Base-by-base conservation (phyloP, 345 rosid genomes). In the Eucalyptus pauciflora region DNA sequence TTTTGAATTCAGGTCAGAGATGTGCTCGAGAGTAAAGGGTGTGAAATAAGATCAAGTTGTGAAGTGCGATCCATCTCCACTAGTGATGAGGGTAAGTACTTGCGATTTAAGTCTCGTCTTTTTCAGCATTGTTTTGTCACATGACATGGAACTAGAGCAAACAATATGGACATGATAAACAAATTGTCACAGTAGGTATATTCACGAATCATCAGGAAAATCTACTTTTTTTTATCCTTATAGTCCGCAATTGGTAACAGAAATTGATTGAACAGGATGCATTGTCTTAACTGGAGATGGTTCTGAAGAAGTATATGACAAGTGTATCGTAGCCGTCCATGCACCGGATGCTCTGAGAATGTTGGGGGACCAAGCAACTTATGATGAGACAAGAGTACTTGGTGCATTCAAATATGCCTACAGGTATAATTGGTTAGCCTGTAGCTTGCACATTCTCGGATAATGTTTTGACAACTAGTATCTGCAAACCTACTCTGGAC, bases 381-480 rank as follows among this genome's bases (percentile, higher is more conserved):
- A 87, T 51, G 96, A 97, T 51, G 99, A 95, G 93, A 71, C 37
- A 43, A 94, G 97, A 90, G 87, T 97, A 48, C 96, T 97, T 86
- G 99, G 99, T 49, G 99, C 98, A 90, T 96, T 96, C 89, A 97
- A 92, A 89, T 97, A 97, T 45, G 95, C 94, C 69, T 93, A 95
- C 88, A 94, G 99, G 99, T 97, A 89, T 67, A 64, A 64, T 43
- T 13, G 13, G 86, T 85, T 89, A 56, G n/a, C 3, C 18, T 64
- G 37, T n/a, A 62, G 69, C 69, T 29, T 13, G 69, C 31, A 29
- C 69, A 7, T 29, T 64, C 31, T 64, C 33, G 71, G 37, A n/a
- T 64, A 13, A n/a, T 6, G 37, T 14, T 4, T 27, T 62, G 31
- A 64, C 33, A 5, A 64, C 71, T n/a, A 14, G 71, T 29, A 8